These are phyloP conservation scores for Pythium vanterpoolii DNA, from an alignment of 352 stramenopile species.

Conservation along the genomic window DNA sequence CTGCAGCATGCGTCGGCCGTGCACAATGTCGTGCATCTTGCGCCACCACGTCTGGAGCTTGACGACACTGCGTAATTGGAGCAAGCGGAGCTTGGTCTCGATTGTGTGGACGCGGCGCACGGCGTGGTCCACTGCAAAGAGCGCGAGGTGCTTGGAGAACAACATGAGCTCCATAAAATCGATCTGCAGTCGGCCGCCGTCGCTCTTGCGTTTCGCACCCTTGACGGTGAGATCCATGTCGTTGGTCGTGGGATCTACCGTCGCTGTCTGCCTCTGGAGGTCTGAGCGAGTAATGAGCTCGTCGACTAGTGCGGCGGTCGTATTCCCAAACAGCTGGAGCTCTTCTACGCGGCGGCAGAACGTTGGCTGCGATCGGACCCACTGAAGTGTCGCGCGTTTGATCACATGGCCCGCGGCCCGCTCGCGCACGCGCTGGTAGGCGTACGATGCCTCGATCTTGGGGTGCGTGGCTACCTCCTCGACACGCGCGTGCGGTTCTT, in stretches of 20 bases:
- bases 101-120: conserved; percentile 53
- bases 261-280: conserved; percentile 10
- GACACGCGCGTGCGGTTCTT: background rate
- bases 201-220: conserved; percentile 2
- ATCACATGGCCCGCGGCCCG: conserved; percentile 54
- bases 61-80: conserved; percentile 40
- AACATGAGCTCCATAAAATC: conserved; percentile 56
- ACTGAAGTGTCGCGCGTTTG: conserved; percentile 54
- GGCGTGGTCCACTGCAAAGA: conserved; percentile 66
- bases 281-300: conserved; percentile 32
- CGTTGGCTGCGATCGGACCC: conserved; percentile 43
- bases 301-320: conserved; percentile 45
- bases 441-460: conserved; percentile 39
- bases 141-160: conserved; percentile 63
- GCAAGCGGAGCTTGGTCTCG: conserved; percentile 47
- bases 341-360: conserved; percentile 59
- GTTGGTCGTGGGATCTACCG: background rate
- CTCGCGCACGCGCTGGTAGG: conserved; percentile 54
- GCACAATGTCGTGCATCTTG: conserved; percentile 38
- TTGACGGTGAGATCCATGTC: conserved; percentile 46
- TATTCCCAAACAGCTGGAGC: conserved; percentile 59
- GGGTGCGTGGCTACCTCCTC: conserved; percentile 8
- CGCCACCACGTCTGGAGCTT: conserved; percentile 68
- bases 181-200: conserved; percentile 31
- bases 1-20: conserved; percentile 35